A percentile compares a stretch with the other conserved stretches of the same genome.
phyloP scores from a whole-genome alignment of 345 rosid genomes.

The Populus simonii region DNA sequence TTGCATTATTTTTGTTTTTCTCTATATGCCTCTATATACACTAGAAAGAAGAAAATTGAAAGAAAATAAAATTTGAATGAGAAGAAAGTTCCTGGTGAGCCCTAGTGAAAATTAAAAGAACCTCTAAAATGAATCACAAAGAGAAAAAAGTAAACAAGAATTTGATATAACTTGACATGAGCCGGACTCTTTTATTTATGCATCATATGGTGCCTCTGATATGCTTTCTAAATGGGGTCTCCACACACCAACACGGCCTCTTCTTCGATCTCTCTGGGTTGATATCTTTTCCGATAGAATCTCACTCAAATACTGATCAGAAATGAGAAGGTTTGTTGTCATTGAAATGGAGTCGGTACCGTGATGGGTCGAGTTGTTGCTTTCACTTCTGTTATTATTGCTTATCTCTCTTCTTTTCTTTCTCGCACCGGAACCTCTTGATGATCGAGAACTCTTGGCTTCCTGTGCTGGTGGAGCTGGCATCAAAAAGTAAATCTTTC shows the following conservation, averaged over 20 bases:
- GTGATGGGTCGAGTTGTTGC: background rate
- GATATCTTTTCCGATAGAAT: conserved; percentile 80
- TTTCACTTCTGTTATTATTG: conserved; percentile 19
- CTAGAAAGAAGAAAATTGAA: background rate
- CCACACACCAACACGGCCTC: conserved; percentile 92
- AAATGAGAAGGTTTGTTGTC: conserved; percentile 37
- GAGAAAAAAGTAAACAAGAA: background rate
- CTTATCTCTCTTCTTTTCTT: conserved; percentile 12
- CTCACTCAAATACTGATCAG: conserved; percentile 88
- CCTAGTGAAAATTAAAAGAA: conserved; percentile 21
- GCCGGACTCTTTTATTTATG: background rate
- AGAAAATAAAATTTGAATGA: conserved; percentile 2
- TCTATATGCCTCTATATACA: conserved; percentile 29
- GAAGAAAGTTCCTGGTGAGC: conserved; percentile 18
- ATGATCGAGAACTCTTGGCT: conserved; percentile 26
- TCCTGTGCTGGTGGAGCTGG: conserved; percentile 46
- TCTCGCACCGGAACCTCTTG: conserved; percentile 8
- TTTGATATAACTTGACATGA: background rate
- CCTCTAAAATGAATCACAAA: conserved; percentile 15
- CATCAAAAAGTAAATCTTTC: conserved; percentile 91
- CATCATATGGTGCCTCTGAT: conserved; percentile 35
- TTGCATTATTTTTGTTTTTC: conserved; percentile 12
- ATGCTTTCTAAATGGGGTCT: conserved; percentile 94
- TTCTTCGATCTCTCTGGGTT: conserved; percentile 70
- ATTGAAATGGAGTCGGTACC: conserved; percentile 27